Conservation (phyloP, 1,284 basidiomycete genomes). For the Malassezia arunalokei region DNA sequence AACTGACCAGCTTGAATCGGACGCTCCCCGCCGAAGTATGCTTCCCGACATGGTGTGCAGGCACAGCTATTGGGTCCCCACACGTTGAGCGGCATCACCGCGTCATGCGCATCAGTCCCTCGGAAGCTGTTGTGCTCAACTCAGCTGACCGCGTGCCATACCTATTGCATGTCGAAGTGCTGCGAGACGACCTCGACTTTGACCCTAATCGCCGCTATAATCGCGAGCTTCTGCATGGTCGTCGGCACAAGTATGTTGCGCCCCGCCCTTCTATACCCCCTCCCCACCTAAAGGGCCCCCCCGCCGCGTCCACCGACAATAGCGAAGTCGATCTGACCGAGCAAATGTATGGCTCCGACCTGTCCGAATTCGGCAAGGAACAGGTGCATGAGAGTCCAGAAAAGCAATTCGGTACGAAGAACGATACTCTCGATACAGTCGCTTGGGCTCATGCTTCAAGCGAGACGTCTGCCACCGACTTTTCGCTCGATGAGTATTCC, state of each 20-base stretch:
- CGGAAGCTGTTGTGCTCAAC: slow-evolving; percentile 94
- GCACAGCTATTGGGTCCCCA: slow-evolving; percentile 20
- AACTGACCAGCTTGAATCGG: slow-evolving; percentile 89
- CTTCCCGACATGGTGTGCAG: slow-evolving; percentile 83
- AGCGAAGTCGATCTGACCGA: slow-evolving; percentile 43
- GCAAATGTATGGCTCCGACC: slow-evolving; percentile 39
- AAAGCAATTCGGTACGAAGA: slow-evolving; percentile 22
- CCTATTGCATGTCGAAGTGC: slow-evolving; percentile 79
- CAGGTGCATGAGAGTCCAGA: slow-evolving; percentile 24
- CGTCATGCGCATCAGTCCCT: slow-evolving; percentile 91
- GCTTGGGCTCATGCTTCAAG: slow-evolving; percentile 25
- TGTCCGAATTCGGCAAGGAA: slow-evolving; percentile 35
- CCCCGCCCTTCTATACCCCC: neutral
- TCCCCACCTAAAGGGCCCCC: neutral
- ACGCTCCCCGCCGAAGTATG: slow-evolving; percentile 79
- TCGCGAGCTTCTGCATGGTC: slow-evolving; percentile 65
- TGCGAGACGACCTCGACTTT: slow-evolving; percentile 84
- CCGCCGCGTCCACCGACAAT: neutral
- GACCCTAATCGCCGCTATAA: slow-evolving; percentile 73
- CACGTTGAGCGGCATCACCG: slow-evolving; percentile 59
- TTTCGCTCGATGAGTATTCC: slow-evolving; percentile 76
- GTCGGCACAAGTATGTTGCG: slow-evolving; percentile 50
- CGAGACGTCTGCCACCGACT: slow-evolving; percentile 14
- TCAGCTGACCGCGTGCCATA: slow-evolving; percentile 94
- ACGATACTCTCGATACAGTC: slow-evolving; percentile 32